Base-by-base conservation (phyloP, 345 rosid species). In the Sisymbrium irio region DNA sequence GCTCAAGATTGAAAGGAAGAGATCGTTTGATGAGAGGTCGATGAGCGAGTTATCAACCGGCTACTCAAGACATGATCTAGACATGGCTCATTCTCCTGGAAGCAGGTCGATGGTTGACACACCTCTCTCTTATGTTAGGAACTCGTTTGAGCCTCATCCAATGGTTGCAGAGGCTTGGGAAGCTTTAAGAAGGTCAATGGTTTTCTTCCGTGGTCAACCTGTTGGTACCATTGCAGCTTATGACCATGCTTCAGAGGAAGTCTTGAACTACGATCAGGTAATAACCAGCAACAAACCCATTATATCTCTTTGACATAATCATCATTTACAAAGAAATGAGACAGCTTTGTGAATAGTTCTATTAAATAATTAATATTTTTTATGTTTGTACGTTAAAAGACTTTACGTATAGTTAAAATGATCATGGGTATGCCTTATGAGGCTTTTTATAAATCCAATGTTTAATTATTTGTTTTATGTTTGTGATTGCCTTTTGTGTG, bases 1-100 rank as follows among this genome's bases (percentile, higher is more conserved):
- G 83, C 82, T 94, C 59, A 92, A 88, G 77, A 94, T 92, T 6
- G 97, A 94, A 79, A 76, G 99, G 82, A 79, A 94, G 82, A 88
- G 97, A 78, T 94, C 98, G 0, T 94, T 88, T 63, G 97, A 94
- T 19, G 98, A 94, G 85, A 88, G 99, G 69, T 94, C 98, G 3
- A 64, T 94, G 10, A 90, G 99, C 10, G 99, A 94, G 78, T 88
- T 94, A 41, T 94, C 99, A 0, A 85, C 77, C 58, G 98, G 91
- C 47, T 71, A 91, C 56, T 8, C 77, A 0, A 75, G 78, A 41
- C 73, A 75, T 11, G 78, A 67, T 41, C 80, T 44, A 65, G 98
- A 91, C 60, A 79, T 80, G 71, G 77, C 84, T 6, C 79, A 83
- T 71, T 80, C 94, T 1, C 94, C 91, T 2, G 87, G 94, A 37